Base-by-base conservation (phyloP, 192 early-diverging fungal genomes). In the Linnemannia hyalina region DNA sequence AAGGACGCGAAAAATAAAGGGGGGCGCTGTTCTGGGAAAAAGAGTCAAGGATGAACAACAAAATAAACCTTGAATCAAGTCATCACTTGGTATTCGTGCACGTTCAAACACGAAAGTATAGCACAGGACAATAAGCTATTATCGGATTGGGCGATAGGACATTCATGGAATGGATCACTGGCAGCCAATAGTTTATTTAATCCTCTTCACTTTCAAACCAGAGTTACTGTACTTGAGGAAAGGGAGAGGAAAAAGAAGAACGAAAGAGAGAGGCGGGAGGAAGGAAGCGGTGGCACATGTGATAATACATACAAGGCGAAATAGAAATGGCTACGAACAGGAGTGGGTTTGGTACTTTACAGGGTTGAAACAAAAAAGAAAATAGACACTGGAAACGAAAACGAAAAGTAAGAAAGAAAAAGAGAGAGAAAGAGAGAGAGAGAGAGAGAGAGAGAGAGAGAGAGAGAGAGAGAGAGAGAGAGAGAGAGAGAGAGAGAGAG, bases 281-380 rank as follows among this genome's bases (percentile, higher is more conserved):
- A 32, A 32, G 11, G 29, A 65, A 29, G 23, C 29, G 60, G 29
- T 8, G 26, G 60, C 60, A 65, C 60, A 65, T 65, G 60, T 65
- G 60, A 13, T 65, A 29, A 32, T 65, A 65, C 60, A 65, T 65
- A 65, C 60, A 65, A 65, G 60, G 60, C 60, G 11, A 65, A 32
- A 32, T 32, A 65, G 26, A 32, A 65, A 35, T 10, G 60, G 60
- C 60, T 26, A 65, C 60, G 60, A 29, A 32, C 26, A 65, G 29
- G 49, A 2, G 49, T 7, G 49, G 49, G 4, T 18, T 52, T 65
- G n/a, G 60, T 65, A 65, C 29, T 65, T 70, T 70, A 70, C 69
- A 70, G 40, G 22, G 38, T n/a, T 70, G 40, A 23, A 70, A 70
- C 23, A 70, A 20, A 18, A 70, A 38, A 42, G 6, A n/a, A 41